Percentiles rank a stretch among this genome's conserved stretches.
phyloP scores from a whole-genome alignment of 768 basidiomycete species.

The Fistulinella prunicolor region DNA sequence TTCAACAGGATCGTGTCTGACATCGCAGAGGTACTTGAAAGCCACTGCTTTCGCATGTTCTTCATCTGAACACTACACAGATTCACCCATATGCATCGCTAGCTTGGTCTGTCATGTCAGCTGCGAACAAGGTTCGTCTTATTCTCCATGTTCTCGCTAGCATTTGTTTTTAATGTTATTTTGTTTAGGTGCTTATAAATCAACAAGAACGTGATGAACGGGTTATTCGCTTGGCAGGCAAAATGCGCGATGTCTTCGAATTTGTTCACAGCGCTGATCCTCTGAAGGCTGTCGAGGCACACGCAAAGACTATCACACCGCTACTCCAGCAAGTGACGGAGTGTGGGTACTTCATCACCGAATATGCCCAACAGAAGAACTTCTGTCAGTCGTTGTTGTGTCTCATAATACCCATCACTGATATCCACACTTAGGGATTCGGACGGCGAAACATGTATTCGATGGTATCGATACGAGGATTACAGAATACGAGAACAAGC shows the following conservation, averaged over 20 bases:
- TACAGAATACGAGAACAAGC: background rate
- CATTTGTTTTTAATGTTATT: background rate
- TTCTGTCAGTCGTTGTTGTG: background rate
- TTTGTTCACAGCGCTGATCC: background rate
- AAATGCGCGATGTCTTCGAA: background rate
- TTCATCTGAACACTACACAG: too few relatives aligned
- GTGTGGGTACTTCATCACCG: slow-evolving; percentile 3
- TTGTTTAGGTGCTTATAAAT: background rate
- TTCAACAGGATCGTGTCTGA: slow-evolving; percentile 1
- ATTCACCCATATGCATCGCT: too few relatives aligned
- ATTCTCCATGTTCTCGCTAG: background rate
- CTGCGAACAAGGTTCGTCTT: background rate
- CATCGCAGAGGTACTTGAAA: too few relatives aligned
- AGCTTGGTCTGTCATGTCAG: background rate
- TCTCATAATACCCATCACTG: background rate
- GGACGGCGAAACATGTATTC: background rate
- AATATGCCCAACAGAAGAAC: background rate
- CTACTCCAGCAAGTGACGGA: slow-evolving; percentile 1
- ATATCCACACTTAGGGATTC: background rate
- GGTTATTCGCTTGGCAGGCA: background rate
- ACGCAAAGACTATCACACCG: too few relatives aligned
- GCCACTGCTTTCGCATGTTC: background rate
- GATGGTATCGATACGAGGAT: background rate
- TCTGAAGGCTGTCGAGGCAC: background rate
- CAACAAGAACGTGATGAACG: background rate